Percentiles rank a stretch among this genome's conserved stretches.
Evolutionary conservation across 352 stramenopile genomes (phyloP).

Genomic region (Pythium plurisporium): DNA sequence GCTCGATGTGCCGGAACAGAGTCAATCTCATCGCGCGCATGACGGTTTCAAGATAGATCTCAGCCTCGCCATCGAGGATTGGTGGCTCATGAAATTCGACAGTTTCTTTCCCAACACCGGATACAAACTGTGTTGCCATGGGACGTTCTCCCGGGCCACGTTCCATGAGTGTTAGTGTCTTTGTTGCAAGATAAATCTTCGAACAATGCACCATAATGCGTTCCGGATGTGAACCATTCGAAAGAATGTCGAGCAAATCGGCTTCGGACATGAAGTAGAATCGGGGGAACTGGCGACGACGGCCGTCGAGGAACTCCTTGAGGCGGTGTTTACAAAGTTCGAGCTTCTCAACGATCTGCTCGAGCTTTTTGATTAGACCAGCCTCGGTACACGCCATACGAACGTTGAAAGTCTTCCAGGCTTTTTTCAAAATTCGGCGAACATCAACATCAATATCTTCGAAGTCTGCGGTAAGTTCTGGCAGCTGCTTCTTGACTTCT

Average conservation of each 20-base stretch:
- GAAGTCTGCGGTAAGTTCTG: conserved; percentile 92
- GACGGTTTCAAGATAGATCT: conserved; percentile 96
- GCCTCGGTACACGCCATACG: conserved; percentile 86
- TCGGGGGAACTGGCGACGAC: conserved; percentile 91
- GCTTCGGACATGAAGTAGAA: conserved; percentile 91
- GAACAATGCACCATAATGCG: conserved; percentile 94
- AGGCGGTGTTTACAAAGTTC: conserved; percentile 93
- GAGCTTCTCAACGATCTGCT: conserved; percentile 90
- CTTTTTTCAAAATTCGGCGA: conserved; percentile 76
- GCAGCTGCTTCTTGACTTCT: conserved; percentile 95
- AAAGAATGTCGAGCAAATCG: conserved; percentile 95
- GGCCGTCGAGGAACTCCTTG: conserved; percentile 94
- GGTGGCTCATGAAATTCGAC: conserved; percentile 92
- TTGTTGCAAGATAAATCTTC: conserved; percentile 95
- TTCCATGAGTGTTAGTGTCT: conserved; percentile 87
- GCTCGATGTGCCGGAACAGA: conserved; percentile 93
- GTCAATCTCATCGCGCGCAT: conserved; percentile 93
- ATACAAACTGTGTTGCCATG: conserved; percentile 89
- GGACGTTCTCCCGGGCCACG: conserved; percentile 49
- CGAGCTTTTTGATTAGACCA: conserved; percentile 87
- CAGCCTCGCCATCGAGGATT: conserved; percentile 93
- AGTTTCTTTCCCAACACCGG: conserved; percentile 91
- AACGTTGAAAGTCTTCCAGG: conserved; percentile 89
- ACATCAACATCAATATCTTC: conserved; percentile 93
- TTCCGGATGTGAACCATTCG: conserved; percentile 91